Conservation (phyloP, 805 yeast genomes). For the Ogataea saltuana region DNA sequence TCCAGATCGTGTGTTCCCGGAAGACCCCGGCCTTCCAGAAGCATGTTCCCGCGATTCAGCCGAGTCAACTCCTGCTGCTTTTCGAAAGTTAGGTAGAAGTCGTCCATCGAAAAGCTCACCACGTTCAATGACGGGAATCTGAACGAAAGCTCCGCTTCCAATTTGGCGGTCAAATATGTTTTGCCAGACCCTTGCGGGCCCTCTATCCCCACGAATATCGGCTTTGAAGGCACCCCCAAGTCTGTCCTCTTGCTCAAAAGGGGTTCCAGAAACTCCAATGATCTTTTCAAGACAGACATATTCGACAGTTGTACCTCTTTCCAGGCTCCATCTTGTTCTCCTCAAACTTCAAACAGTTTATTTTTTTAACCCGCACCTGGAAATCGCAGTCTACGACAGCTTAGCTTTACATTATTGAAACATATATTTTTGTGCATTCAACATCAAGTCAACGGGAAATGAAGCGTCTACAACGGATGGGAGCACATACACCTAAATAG, state of each 20-base stretch:
- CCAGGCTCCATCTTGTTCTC: no score
- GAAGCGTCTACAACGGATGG: neutral
- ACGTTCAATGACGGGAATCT: slow-evolving; percentile 40
- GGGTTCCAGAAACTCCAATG: slow-evolving; percentile 33
- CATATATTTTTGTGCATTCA: neutral
- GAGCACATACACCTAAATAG: slow-evolving; percentile 42
- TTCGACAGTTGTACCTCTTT: no score
- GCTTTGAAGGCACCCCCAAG: slow-evolving; percentile 14
- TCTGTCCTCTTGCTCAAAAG: slow-evolving; percentile 29
- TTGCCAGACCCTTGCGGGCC: slow-evolving; percentile 87
- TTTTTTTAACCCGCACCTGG: neutral
- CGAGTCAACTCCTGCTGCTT: slow-evolving; percentile 54
- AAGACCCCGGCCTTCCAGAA: slow-evolving; percentile 76
- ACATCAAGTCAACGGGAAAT: neutral
- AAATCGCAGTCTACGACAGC: no score
- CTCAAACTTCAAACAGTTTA: no score
- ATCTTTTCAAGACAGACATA: slow-evolving; percentile 22
- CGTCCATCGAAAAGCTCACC: slow-evolving; percentile 75
- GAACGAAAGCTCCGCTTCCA: slow-evolving; percentile 37
- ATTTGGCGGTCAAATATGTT: slow-evolving; percentile 50
- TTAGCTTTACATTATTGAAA: slow-evolving; percentile 1
- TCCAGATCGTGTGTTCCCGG: slow-evolving; percentile 91
- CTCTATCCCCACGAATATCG: slow-evolving; percentile 53
- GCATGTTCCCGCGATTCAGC: slow-evolving; percentile 38
- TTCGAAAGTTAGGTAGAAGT: slow-evolving; percentile 69